Percentiles rank a stretch among this genome's conserved stretches.
phyloP scores from a whole-genome alignment of 2,329 filamentous ascomycete genomes.

The Neurospora crassa region DNA sequence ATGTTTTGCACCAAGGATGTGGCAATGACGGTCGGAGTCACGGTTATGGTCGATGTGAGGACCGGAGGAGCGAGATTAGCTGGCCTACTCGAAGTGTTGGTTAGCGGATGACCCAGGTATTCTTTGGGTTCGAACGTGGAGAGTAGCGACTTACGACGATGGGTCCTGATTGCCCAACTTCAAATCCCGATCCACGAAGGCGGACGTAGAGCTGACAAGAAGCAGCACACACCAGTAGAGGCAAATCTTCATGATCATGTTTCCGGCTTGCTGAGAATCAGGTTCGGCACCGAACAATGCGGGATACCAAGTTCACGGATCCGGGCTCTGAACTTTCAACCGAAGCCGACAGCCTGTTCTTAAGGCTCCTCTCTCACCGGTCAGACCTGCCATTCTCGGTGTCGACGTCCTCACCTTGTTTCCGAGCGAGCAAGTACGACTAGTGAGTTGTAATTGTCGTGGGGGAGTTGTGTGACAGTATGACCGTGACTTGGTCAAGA shows the following conservation, averaged over 20 bases:
- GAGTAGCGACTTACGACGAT: not conserved
- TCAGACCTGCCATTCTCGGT: not conserved
- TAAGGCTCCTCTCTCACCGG: not conserved
- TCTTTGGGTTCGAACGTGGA: not conserved
- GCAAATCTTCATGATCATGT: not conserved
- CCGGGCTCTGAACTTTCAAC: not conserved
- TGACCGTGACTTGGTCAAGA: not conserved
- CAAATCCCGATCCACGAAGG: not conserved
- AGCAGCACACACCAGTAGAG: not conserved
- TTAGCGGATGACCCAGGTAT: not conserved
- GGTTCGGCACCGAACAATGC: not conserved
- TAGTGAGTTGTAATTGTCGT: conserved; percentile 2
- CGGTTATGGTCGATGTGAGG: not conserved
- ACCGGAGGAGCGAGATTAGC: not conserved
- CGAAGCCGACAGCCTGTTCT: not conserved
- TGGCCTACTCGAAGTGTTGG: not conserved
- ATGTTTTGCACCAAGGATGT: not conserved
- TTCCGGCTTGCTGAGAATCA: not conserved
- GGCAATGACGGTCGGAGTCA: not conserved
- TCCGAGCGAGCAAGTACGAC: not conserved
- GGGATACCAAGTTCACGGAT: not conserved
- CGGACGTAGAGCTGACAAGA: not conserved
- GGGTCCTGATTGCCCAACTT: not conserved
- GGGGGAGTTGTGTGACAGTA: conserved; percentile 2
- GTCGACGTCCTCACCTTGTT: not conserved